Evolutionary conservation across 257 asterid species (phyloP), one percentile per base, ranked within the genome.

Genomic region (Nicotiana obtusifolia): DNA sequence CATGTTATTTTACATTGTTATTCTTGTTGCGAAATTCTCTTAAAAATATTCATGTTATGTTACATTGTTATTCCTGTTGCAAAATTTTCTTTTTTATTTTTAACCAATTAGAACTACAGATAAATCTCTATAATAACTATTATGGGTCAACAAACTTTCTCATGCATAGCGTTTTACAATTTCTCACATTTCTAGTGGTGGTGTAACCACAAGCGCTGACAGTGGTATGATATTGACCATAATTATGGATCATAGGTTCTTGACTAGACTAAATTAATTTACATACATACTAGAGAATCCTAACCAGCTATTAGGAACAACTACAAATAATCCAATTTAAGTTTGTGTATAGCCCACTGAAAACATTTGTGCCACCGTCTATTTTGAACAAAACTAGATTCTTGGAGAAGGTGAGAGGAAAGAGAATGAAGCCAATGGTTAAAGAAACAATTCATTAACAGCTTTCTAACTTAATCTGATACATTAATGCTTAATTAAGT

Each of bases 221-320:
- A 64, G 69, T 47, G 79, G 79, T 47, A 35, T 73, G 79, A 73
- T 44, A 73, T 73, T 73, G 79, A 73, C 79, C 79, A 73, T 73
- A 73, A 7, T 47, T 73, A 20, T 73, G 79, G 37, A 47, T 44
- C 15, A 22, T 47, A 44, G 7, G 31, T 73, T 14, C 14, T 73
- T 47, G 78, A 73, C 37, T 47, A 47, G 22, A 5, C 24, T 47
- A 47, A 73, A 47, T 71, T 20, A 24, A 7, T 4, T 4, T 15
- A 22, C 24, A 6, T 73, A 73, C 78, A 73, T 73, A 14, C 16
- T 15, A 47, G 41, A 47, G 61, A 73, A 13, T 73, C 24, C 17
- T 14, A 73, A 22, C 61, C 41, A 47, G 6, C 41, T 24, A 73
- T 14, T 24, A 24, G 41, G 41, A 73, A 47, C 31, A 22, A 47